Conservation (phyloP, 2,329 filamentous ascomycete species). For the Geoglossum cookeanum region DNA sequence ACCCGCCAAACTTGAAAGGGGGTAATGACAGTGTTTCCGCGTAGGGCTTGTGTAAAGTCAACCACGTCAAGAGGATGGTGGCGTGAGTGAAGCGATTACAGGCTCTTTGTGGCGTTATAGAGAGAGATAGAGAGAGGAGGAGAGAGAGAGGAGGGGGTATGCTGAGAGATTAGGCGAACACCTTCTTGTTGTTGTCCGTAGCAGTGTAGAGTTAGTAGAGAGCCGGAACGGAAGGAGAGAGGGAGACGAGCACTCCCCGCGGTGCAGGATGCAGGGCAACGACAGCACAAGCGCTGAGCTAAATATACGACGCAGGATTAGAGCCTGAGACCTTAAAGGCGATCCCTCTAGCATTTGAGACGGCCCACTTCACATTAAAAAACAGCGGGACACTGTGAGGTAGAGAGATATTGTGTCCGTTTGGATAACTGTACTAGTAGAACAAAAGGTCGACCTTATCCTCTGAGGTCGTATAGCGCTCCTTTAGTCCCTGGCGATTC, state of each 20-base stretch:
- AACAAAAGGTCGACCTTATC: slow-evolving; percentile 3
- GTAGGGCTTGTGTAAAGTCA: background rate
- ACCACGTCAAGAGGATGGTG: background rate
- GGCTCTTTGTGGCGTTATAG: background rate
- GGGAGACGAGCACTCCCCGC: background rate
- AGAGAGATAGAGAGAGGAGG: background rate
- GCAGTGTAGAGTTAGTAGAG: background rate
- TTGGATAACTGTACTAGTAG: background rate
- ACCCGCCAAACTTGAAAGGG: background rate
- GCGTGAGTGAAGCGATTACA: background rate
- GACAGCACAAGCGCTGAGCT: background rate
- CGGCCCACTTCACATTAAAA: background rate
- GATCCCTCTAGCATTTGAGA: background rate
- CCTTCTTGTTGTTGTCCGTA: background rate
- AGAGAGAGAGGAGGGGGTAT: no score
- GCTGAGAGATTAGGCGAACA: background rate
- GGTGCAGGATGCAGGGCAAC: background rate
- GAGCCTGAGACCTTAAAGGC: background rate
- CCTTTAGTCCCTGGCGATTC: slow-evolving; percentile 48
- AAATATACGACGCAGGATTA: background rate
- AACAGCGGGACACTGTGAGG: background rate
- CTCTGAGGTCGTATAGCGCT: slow-evolving; percentile 32
- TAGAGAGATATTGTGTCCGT: background rate
- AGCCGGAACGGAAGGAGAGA: background rate
- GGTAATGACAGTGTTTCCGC: background rate